phyloP scores from a whole-genome alignment of 805 yeast genomes.

The Gaillardinia entomophila region DNA sequence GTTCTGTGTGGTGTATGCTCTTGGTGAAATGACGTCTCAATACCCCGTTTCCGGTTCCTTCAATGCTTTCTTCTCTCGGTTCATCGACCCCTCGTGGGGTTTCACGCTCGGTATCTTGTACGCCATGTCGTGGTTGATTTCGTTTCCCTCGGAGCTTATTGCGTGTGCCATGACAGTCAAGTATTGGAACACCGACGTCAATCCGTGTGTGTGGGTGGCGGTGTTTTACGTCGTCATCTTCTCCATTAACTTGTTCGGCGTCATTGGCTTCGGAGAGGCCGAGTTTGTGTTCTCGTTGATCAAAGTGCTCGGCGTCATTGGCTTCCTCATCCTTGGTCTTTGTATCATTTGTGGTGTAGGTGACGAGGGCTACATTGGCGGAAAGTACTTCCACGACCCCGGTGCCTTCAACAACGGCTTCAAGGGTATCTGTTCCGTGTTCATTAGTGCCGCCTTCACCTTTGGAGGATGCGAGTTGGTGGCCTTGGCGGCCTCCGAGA shows the following conservation, averaged over 20 bases:
- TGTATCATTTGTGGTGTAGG: constrained; percentile 41
- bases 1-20: constrained; percentile 13
- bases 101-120: constrained; percentile 25
- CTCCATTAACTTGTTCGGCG: constrained; percentile 32
- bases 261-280: constrained; percentile 23
- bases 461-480: constrained; percentile 59
- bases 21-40: constrained; percentile 16
- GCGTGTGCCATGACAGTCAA: constrained; percentile 31
- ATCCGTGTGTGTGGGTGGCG: constrained; percentile 34
- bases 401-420: constrained; percentile 51
- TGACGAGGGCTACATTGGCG: constrained; percentile 43
- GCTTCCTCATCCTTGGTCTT: constrained; percentile 22
- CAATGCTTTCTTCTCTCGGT: constrained; percentile 12
- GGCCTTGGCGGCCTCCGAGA: constrained; percentile 56
- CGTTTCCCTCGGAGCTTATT: constrained; percentile 24
- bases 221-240: constrained; percentile 27
- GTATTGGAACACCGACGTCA: constrained; percentile 27
- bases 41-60: constrained; percentile 14
- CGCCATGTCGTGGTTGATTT: constrained; percentile 26
- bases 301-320: constrained; percentile 21
- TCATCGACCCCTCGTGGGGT: constrained; percentile 17
- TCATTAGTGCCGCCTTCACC: constrained; percentile 54
- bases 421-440: constrained; percentile 49
- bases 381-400: constrained; percentile 45
- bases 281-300: constrained; percentile 19